Percentiles rank a stretch among this genome's conserved stretches.
Conservation (phyloP, 2,329 filamentous ascomycete species). For the Fusarium piperis region DNA sequence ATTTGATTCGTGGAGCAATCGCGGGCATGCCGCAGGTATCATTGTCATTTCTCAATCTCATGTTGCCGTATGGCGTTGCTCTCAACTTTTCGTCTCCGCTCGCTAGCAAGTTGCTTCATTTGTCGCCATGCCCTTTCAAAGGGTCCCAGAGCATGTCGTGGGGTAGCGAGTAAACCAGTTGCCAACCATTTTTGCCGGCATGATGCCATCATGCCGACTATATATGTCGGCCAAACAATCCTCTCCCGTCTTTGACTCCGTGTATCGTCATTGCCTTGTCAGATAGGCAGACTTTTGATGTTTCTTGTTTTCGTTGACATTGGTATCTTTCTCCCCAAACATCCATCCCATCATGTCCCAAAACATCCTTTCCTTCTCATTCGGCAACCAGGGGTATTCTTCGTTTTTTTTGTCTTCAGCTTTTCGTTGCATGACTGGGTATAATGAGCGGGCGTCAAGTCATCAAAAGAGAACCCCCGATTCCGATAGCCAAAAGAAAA, state of each 20-base stretch:
- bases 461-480: slow-evolving; percentile 47
- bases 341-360: slow-evolving; percentile 38
- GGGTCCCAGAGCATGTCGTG: neutral
- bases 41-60: slow-evolving; percentile 40
- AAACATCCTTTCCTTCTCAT: slow-evolving; percentile 32
- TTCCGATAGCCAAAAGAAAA: slow-evolving; percentile 39
- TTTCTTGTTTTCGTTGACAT: slow-evolving; percentile 35
- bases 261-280: slow-evolving; percentile 30
- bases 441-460: slow-evolving; percentile 48
- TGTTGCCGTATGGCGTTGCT: slow-evolving; percentile 32
- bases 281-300: slow-evolving; percentile 32
- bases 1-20: slow-evolving; percentile 30
- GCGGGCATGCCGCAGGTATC: slow-evolving; percentile 35
- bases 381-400: slow-evolving; percentile 48
- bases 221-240: slow-evolving; percentile 29
- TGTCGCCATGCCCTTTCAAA: slow-evolving; percentile 2
- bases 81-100: slow-evolving; percentile 33
- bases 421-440: slow-evolving; percentile 47
- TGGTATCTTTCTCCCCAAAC: slow-evolving; percentile 43
- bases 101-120: slow-evolving; percentile 1
- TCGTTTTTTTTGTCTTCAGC: slow-evolving; percentile 45
- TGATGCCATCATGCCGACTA: slow-evolving; percentile 26
- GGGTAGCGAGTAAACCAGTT: slow-evolving; percentile 26
- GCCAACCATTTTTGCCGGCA: slow-evolving; percentile 10
- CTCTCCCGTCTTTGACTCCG: slow-evolving; percentile 32